Evolutionary conservation across 2,329 filamentous ascomycete genomes (phyloP).

Genomic region (Gremmenia infestans): DNA sequence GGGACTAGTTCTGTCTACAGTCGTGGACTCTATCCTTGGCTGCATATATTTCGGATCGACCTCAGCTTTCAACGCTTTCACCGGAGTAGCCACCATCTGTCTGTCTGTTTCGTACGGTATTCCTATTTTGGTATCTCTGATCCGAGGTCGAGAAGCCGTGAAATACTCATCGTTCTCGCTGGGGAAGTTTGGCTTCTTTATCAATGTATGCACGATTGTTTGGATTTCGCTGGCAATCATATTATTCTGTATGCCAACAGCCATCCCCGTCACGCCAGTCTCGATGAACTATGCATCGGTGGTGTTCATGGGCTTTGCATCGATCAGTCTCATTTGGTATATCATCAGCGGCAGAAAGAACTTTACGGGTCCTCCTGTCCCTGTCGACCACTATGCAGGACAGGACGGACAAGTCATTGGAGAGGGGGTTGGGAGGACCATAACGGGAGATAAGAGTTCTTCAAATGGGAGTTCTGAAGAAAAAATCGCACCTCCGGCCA

Average conservation of each 20-base stretch:
- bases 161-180: constrained; percentile 62
- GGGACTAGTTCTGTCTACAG: constrained; percentile 62
- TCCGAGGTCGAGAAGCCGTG: constrained; percentile 63
- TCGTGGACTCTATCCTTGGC: constrained; percentile 65
- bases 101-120: constrained; percentile 71
- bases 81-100: constrained; percentile 74
- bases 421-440: constrained; percentile 14
- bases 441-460: constrained; percentile 12
- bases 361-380: constrained; percentile 51
- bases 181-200: constrained; percentile 60
- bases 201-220: constrained; percentile 62
- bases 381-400: constrained; percentile 22
- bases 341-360: constrained; percentile 56
- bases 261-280: constrained; percentile 49
- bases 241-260: constrained; percentile 71
- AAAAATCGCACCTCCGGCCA: background rate
- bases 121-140: constrained; percentile 66
- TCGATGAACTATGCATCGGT: constrained; percentile 65
- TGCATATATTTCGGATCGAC: constrained; percentile 75
- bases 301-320: constrained; percentile 58
- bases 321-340: constrained; percentile 59
- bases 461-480: constrained; percentile 3
- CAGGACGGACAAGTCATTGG: constrained; percentile 23
- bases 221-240: constrained; percentile 69
- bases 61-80: constrained; percentile 75